Conservation (phyloP, 768 basidiomycete genomes). For the Chiua virens region DNA sequence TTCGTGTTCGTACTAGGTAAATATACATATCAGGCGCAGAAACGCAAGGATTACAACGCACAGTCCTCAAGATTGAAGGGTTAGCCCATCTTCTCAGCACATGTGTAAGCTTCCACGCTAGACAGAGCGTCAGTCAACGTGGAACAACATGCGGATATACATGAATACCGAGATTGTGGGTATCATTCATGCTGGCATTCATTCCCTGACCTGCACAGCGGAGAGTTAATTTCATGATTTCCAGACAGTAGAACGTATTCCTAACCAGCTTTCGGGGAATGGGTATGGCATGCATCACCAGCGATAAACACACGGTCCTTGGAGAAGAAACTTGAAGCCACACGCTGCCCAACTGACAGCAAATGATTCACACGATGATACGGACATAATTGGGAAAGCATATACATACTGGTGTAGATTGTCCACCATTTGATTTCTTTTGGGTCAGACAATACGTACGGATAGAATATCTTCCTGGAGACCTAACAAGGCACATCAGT, state of each 20-base stretch:
- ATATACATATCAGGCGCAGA: no score
- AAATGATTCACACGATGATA: neutral
- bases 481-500: constrained; percentile 36
- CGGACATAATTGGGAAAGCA: no score
- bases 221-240: neutral
- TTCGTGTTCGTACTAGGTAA: no score
- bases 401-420: constrained; percentile 58
- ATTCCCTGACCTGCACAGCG: constrained; percentile 61
- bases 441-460: constrained; percentile 51
- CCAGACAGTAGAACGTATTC: neutral
- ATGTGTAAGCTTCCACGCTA: no score
- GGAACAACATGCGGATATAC: constrained; percentile 6
- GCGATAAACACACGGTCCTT: constrained; percentile 73
- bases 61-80: constrained; percentile 9
- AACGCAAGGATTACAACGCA: no score
- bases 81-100: constrained; percentile 19
- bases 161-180: constrained; percentile 54
- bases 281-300: constrained; percentile 74
- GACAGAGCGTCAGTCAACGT: constrained; percentile 32
- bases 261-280: constrained; percentile 64
- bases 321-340: constrained; percentile 61
- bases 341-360: constrained; percentile 67
- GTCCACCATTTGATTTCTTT: constrained; percentile 71
- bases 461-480: constrained; percentile 54
- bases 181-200: constrained; percentile 37